Evolutionary conservation across 805 yeast species (phyloP).

Genomic region (Maudiozyma pseudohumilis): DNA sequence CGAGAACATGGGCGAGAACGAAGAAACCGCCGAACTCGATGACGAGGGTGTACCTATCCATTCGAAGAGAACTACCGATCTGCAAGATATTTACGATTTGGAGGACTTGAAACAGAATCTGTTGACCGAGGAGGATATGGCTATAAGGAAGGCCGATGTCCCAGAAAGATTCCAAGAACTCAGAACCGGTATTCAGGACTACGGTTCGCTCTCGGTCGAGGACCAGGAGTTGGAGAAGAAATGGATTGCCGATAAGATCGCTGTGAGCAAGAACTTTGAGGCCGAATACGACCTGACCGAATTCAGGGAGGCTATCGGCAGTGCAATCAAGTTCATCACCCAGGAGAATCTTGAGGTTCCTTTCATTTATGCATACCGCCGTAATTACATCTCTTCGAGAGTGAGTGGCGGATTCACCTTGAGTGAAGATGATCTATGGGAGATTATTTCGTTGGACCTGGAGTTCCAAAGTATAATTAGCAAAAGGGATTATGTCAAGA

Average conservation of each 20-base stretch:
- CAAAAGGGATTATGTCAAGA: conserved; percentile 55
- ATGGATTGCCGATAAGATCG: conserved; percentile 68
- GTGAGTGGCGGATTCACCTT: conserved; percentile 38
- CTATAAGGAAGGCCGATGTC: conserved; percentile 72
- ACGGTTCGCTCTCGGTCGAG: conserved; percentile 52
- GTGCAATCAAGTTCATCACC: conserved; percentile 60
- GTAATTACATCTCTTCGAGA: conserved; percentile 58
- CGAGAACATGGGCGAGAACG: conserved; percentile 27
- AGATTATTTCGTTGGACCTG: conserved; percentile 74
- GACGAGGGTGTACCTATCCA: conserved; percentile 25
- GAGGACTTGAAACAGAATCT: conserved; percentile 84
- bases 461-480: conserved; percentile 80
- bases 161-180: conserved; percentile 87
- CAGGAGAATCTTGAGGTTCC: conserved; percentile 85
- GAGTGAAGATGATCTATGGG: conserved; percentile 85
- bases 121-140: conserved; percentile 86
- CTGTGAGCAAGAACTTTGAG: conserved; percentile 42
- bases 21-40: conserved; percentile 27
- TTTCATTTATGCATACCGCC: conserved; percentile 88
- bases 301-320: conserved; percentile 60
- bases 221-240: conserved; percentile 64
- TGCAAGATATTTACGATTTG: conserved; percentile 89
- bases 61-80: conserved; percentile 33
- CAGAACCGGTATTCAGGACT: conserved; percentile 53
- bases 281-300: conserved; percentile 35